Conservation (phyloP, 2,329 filamentous ascomycete genomes). For the Ceratocystis diversiconidia region DNA sequence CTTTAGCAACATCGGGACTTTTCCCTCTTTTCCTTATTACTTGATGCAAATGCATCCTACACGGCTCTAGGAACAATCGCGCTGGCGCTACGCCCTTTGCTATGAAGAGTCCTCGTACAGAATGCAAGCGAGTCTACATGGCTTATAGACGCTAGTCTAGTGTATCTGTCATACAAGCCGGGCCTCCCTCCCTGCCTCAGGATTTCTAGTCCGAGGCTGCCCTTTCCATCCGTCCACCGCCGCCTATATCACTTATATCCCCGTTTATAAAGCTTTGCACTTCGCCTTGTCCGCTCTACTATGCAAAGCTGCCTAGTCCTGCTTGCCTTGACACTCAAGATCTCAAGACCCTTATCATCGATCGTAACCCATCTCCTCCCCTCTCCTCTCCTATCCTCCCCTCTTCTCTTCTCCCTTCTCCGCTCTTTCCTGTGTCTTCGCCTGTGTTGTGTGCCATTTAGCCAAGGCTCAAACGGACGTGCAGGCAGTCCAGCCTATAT, state of each 20-base stretch:
- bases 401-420: background rate
- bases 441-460: background rate
- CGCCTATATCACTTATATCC: background rate
- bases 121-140: background rate
- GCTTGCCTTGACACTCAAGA: background rate
- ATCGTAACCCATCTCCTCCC: background rate
- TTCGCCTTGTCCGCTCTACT: background rate
- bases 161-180: too few relatives aligned
- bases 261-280: background rate
- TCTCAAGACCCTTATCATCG: background rate
- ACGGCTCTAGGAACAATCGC: background rate
- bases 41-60: conserved; percentile 1
- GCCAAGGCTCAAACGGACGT: background rate
- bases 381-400: background rate
- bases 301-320: background rate
- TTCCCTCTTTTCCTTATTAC: background rate
- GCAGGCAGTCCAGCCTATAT: background rate
- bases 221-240: background rate
- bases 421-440: background rate
- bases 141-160: too few relatives aligned
- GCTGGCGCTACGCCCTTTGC: background rate
- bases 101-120: background rate
- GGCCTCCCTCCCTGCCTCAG: background rate
- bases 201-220: background rate
- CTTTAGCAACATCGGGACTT: too few relatives aligned